Conservation (phyloP, 441 rosid genomes). For the Eruca vesicaria region DNA sequence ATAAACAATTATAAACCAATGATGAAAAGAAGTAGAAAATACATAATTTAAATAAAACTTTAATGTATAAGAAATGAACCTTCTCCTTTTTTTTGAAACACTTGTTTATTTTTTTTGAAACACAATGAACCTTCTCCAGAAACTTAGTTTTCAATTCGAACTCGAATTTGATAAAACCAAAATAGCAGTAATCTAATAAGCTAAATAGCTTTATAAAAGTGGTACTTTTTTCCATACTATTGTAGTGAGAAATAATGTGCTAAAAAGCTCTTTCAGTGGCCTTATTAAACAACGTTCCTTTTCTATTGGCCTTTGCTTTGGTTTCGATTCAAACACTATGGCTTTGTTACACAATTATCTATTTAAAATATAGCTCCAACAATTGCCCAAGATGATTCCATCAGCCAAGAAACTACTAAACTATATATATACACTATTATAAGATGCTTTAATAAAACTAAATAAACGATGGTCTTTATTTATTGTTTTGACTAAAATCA, state of each 20-base stretch:
- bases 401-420: slow-evolving; percentile 13
- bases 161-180: background rate
- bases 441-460: slow-evolving; percentile 12
- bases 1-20: background rate
- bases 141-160: background rate
- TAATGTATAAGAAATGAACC: background rate
- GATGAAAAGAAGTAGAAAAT: no score
- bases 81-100: no score
- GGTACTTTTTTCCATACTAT: background rate
- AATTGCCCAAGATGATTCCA: slow-evolving; percentile 18
- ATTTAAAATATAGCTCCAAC: slow-evolving; percentile 5
- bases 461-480: slow-evolving; percentile 7
- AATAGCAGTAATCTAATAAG: background rate
- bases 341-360: slow-evolving; percentile 15
- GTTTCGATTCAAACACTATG: slow-evolving; percentile 28
- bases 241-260: background rate
- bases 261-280: background rate
- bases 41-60: no score
- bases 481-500: slow-evolving; percentile 12
- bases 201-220: background rate
- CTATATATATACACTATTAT: background rate
- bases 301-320: slow-evolving; percentile 33
- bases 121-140: slow-evolving; percentile 1
- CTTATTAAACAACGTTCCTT: background rate
- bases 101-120: no score